phyloP scores from a whole-genome alignment of 2,329 filamentous ascomycete genomes.

The Eutypa lata region DNA sequence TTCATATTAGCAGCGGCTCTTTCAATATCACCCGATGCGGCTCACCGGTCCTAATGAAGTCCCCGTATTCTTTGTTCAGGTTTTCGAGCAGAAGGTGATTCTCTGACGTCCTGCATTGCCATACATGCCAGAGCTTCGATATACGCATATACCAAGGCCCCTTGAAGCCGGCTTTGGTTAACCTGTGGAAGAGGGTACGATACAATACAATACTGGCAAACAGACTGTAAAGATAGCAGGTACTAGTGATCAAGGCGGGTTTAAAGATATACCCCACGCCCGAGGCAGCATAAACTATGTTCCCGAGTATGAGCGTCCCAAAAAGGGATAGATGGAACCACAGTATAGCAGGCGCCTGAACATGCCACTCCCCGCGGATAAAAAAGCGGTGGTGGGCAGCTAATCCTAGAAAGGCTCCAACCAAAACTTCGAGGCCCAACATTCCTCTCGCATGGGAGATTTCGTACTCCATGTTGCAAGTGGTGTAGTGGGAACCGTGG shows the following conservation, averaged over 20 bases:
- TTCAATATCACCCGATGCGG: too few species aligned
- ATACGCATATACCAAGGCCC: constrained; percentile 34
- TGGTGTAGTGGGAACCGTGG: too few species aligned
- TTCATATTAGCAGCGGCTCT: too few species aligned
- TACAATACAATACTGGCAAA: constrained; percentile 34
- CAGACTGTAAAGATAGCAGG: constrained; percentile 12
- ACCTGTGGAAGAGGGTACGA: constrained; percentile 36
- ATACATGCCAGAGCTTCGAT: constrained; percentile 35
- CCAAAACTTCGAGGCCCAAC: too few species aligned
- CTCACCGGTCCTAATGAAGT: constrained; percentile 26
- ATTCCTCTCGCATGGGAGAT: too few species aligned
- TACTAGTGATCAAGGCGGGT: background rate
- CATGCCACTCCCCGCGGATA: constrained; percentile 23
- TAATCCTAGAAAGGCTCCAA: too few species aligned
- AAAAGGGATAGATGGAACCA: background rate
- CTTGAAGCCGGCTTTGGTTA: constrained; percentile 30
- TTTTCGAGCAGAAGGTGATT: constrained; percentile 19
- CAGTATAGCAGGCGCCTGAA: constrained; percentile 17
- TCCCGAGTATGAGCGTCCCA: background rate
- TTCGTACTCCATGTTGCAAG: too few species aligned
- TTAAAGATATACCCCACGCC: too few species aligned
- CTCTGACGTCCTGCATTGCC: constrained; percentile 17
- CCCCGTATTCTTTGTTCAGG: constrained; percentile 19
- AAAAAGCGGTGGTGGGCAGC: constrained; percentile 14
- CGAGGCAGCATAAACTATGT: constrained; percentile 1